Base-by-base conservation (phyloP, 2,329 filamentous ascomycete species). In the Aschersonia sp. region DNA sequence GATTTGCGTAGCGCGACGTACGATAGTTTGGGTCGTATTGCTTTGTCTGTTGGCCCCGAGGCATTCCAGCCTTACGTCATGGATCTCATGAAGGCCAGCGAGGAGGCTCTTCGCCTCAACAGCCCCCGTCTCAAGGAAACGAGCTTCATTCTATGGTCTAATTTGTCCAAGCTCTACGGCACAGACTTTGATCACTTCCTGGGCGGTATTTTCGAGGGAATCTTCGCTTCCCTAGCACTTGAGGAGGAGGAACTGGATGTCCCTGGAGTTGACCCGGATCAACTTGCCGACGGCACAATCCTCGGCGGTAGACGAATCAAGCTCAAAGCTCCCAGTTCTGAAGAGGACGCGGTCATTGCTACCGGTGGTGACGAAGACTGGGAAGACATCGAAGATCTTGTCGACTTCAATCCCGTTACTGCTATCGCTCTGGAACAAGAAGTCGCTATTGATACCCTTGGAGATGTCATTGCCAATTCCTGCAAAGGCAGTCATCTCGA, bases 71-170 rank as follows among this genome's bases (percentile, higher is more conserved):
- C 85, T 11, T 97, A 90, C 60, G 89, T 97, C 37, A 75, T 85
- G 60, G 87, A 87, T 42, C 74, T 97, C 50, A 95, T 98, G 85
- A 76, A 83, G 58, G 84, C 90, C 11, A 95, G 87, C 55, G 89
- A 96, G 67, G 89, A 96, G 66, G 89, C 85, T 48, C 75, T 97
- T 2, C 74, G 84, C 56, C 80, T 98, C 3, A 89, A 87, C 57
- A 89, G 96, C 68, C 85, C 89, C 42, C 79, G 89, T 49, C 79
- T 97, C 46, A 86, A 88, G 65, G 92, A 98, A 72, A 96, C 88
- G 52, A 95, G 87, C 63, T 98, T 95, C 69, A 94, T 97, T 52
- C 76, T 98, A 47, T 98, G 92, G 90, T 88, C 87, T 54, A 87
- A 86, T 41, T 81, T 98, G 61, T 85, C 90, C 52, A 94, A 94